phyloP scores from a whole-genome alignment of 768 basidiomycete genomes.

The Boletus coccyginus region DNA sequence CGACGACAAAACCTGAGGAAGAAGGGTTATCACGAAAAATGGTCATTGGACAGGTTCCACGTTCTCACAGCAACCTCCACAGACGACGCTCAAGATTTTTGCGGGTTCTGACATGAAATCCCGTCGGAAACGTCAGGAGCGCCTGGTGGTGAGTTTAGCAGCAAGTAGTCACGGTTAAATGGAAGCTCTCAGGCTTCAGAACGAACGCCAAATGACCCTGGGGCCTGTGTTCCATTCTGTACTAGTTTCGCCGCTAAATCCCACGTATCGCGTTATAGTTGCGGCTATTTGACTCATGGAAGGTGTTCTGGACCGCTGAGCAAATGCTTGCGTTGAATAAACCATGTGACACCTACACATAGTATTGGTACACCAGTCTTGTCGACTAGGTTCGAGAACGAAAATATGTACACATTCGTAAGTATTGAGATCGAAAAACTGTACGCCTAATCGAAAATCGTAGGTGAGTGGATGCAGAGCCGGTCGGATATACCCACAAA shows the following conservation, averaged over 20 bases:
- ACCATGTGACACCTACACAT: not conserved
- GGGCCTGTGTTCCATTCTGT: not conserved
- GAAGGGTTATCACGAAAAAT: not conserved
- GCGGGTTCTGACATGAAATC: constrained; percentile 9
- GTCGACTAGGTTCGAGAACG: not conserved
- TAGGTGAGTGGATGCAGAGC: not conserved
- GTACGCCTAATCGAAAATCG: not conserved
- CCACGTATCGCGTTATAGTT: not conserved
- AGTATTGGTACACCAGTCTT: not conserved
- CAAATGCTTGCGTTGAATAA: not conserved
- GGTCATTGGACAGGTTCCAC: not conserved
- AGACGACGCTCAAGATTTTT: constrained; percentile 4
- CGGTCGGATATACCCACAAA: not conserved
- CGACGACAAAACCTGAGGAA: constrained; percentile 8
- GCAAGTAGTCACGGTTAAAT: not conserved
- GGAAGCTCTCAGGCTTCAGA: not conserved
- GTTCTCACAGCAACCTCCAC: constrained; percentile 15
- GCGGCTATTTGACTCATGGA: not conserved
- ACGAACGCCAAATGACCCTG: not conserved
- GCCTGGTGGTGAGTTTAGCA: not conserved
- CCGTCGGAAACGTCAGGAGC: not conserved
- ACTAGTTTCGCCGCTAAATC: not conserved
- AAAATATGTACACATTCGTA: not conserved
- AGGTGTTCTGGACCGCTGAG: not conserved
- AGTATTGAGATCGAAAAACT: not conserved